phyloP scores from a whole-genome alignment of 129 eudicot species.

The Mikania micrantha region DNA sequence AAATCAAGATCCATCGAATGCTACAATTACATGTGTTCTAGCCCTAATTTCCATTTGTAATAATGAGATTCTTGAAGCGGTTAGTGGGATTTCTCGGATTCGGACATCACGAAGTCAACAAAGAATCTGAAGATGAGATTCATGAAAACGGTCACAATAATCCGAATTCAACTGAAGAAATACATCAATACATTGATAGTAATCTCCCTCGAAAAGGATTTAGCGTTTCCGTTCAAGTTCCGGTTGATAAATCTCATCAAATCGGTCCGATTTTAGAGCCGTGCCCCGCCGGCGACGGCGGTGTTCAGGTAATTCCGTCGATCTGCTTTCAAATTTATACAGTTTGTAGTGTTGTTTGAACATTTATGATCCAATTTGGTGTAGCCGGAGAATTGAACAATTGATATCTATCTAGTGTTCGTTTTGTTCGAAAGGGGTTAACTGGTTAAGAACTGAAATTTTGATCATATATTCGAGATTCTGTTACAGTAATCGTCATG shows the following conservation, averaged over 20 bases:
- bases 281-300: constrained; percentile 61
- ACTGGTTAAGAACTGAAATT: not conserved
- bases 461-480: not conserved
- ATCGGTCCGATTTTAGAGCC: constrained; percentile 56
- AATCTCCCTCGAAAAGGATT: constrained; percentile 60
- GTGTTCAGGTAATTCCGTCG: constrained; percentile 58
- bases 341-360: too few species aligned
- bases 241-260: constrained; percentile 41
- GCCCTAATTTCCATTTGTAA: not conserved
- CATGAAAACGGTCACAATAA: constrained; percentile 1
- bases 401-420: not conserved
- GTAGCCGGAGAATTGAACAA: not conserved
- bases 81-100: constrained; percentile 52
- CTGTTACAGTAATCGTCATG: not conserved
- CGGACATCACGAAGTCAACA: constrained; percentile 26
- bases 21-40: not conserved
- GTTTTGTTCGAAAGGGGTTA: not conserved
- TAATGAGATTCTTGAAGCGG: constrained; percentile 48
- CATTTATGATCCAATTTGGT: not conserved
- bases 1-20: not conserved
- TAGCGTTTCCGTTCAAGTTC: constrained; percentile 69
- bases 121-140: constrained; percentile 3
- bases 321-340: not conserved
- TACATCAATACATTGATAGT: not conserved
- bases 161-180: constrained; percentile 13